phyloP scores from a whole-genome alignment of 768 basidiomycete genomes.

The Xerocomellus chrysenteron region DNA sequence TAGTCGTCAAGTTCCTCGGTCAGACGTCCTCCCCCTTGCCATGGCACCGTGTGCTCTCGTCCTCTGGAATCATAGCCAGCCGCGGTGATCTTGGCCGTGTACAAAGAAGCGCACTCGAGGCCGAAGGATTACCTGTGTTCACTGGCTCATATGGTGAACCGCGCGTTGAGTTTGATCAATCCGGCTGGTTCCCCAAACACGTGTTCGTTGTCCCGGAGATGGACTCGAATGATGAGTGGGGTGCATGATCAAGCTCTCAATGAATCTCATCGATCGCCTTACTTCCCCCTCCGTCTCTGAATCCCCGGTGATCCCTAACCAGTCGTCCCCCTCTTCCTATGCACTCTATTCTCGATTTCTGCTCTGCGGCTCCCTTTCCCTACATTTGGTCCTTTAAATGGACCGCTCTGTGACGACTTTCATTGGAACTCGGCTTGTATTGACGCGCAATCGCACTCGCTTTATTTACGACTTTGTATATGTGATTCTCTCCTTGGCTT shows the following conservation, averaged over 20 bases:
- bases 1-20: conserved; percentile 72
- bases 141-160: conserved; percentile 51
- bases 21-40: conserved; percentile 63
- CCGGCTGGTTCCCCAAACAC: conserved; percentile 63
- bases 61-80: conserved; percentile 69
- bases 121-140: conserved; percentile 72
- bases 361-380: neutral
- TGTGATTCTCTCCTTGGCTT: no score
- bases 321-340: no score
- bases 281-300: neutral
- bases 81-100: conserved; percentile 68
- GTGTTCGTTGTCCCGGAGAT: conserved; percentile 3
- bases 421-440: neutral
- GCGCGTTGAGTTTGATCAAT: conserved; percentile 52
- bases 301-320: neutral
- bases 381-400: neutral
- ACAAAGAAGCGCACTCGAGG: conserved; percentile 66
- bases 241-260: conserved; percentile 7
- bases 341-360: no score
- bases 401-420: no score
- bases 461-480: neutral
- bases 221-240: conserved; percentile 23
- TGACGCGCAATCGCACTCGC: neutral
- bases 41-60: conserved; percentile 74
- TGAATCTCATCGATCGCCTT: no score